Base-by-base conservation (phyloP, 2,329 filamentous ascomycete genomes). In the Neopestalotiopsis clavispora region DNA sequence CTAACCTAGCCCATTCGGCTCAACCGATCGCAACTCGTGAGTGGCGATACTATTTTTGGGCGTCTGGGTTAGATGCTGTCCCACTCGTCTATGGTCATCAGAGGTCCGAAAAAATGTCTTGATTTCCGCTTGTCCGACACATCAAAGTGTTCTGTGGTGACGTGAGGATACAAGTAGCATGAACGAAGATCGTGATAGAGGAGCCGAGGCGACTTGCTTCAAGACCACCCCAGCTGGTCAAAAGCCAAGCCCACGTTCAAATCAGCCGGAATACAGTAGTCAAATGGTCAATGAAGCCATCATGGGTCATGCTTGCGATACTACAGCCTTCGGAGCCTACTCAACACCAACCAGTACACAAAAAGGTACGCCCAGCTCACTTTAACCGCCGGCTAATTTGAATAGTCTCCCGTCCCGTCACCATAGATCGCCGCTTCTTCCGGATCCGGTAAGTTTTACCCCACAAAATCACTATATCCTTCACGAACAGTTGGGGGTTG, bases 311-410 rank as follows among this genome's bases (percentile, higher is more conserved):
- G 49, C 20, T 34, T 14, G 20, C 52, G 14, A 30, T 57, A 45
- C 30, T 20, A 56, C 32, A 14, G 17, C 14, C 30, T n/a, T 57
- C 63, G 63, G 63, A 66, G 49, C 20, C 52, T 32, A 45, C n/a
- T 13, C 20, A 17, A 6, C 17, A 13, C 45, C 49, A 45, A 45
- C 17, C 49, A 6, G 23, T 57, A 52, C 42, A 17, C 14, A 5
- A 38, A 57, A 38, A 38, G 17, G 42, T 20, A 32, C n/a, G 28
- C 14, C 49, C 23, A 58, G 63, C 20, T 49, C 17, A 28, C 13
- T 66, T 74, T 74, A 74, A 65, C 73, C 73, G 73, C 67, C 73
- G 73, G 73, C 67, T 71, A 71, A 74, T 73, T 14, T 72, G 13
- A 60, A 58, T 34, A 52, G 67, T 56, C 56, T 65, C 69, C 63